phyloP scores from a whole-genome alignment of 108 stramenopile species.

The Cyclotella cryptica region DNA sequence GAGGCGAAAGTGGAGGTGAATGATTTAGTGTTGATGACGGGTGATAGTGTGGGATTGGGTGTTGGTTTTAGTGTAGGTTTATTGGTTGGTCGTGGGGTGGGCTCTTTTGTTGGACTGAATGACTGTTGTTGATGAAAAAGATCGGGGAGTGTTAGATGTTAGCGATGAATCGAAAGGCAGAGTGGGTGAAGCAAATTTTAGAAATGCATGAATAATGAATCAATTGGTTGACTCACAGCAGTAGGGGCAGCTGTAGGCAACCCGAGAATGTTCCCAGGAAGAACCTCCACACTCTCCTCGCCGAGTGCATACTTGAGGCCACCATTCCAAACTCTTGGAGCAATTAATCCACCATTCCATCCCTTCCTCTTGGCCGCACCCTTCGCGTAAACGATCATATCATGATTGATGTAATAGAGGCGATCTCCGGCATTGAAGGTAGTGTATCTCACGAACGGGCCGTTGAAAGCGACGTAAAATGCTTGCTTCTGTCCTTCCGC shows the following conservation, averaged over 20 bases:
- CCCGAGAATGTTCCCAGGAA: not conserved
- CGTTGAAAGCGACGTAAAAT: conserved; percentile 14
- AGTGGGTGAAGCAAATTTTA: too few relatives aligned
- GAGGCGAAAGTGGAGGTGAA: conserved; percentile 10
- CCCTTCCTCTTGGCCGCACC: conserved; percentile 25
- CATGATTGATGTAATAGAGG: conserved; percentile 9
- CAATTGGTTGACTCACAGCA: not conserved
- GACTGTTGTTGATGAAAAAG: too few relatives aligned
- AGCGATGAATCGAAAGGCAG: too few relatives aligned
- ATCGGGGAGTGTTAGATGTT: too few relatives aligned
- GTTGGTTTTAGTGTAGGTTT: conserved; percentile 7
- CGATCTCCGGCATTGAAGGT: not conserved
- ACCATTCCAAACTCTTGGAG: conserved; percentile 21
- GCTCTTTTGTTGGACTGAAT: too few relatives aligned
- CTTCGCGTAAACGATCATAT: conserved; percentile 15
- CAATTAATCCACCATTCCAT: conserved; percentile 11
- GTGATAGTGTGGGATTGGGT: not conserved
- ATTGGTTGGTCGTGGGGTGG: too few relatives aligned
- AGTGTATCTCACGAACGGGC: conserved; percentile 8
- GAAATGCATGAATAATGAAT: too few relatives aligned
- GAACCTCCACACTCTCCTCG: conserved; percentile 8
- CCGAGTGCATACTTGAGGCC: conserved; percentile 15
- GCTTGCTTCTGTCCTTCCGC: not conserved
- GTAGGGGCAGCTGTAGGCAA: conserved; percentile 12
- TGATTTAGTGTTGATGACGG: not conserved